Base-by-base conservation (phyloP, 306 rosid genomes). In the Corylus avellana region DNA sequence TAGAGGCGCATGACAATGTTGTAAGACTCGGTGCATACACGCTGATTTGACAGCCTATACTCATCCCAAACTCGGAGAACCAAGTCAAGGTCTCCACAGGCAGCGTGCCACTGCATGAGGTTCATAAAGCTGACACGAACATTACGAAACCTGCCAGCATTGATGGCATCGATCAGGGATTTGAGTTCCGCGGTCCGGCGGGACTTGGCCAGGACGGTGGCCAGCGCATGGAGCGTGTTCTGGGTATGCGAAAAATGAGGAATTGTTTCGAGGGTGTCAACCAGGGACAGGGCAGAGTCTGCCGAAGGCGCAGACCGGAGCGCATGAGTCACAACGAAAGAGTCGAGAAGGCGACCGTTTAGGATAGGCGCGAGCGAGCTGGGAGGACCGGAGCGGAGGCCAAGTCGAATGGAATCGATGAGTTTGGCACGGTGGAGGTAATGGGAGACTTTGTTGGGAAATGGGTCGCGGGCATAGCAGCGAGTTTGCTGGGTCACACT, bases 391-490 rank as follows among this genome's bases (percentile, higher is more conserved):
- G 92, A 84, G 0, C 97, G 97, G 32, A 93, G 88, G 39, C 79
- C 59, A 32, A 91, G 84, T n/a, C 98, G 92, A 78, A 93, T 88
- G 46, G 97, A 84, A 55, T 93, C 92, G 9, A 93, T 86, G 84
- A 91, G 91, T 39, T 85, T 88, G 56, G 98, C 94, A 42, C 97
- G 98, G 84, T 88, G 49, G 25, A 93, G 88, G 86, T 91, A 93
- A 82, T 90, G 94, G 16, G 90, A 75, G 25, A 91, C 85, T 85
- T 85, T 93, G 46, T 72, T 86, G 69, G 91, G 91, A 84, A 93
- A 93, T 27, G 91, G 92, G 82, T 90, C 76, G 39, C 88, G 89
- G 12, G 81, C 82, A 75, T 81, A 90, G 70, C 50, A 77, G 49
- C 97, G 92, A 42, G 70, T 48, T 64, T 89, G 89, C 4, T 67